A percentile compares a stretch with the other conserved stretches of the same genome.
Conservation (phyloP, 208 protist genomes). For the Acanthamoeba culbertsoni region DNA sequence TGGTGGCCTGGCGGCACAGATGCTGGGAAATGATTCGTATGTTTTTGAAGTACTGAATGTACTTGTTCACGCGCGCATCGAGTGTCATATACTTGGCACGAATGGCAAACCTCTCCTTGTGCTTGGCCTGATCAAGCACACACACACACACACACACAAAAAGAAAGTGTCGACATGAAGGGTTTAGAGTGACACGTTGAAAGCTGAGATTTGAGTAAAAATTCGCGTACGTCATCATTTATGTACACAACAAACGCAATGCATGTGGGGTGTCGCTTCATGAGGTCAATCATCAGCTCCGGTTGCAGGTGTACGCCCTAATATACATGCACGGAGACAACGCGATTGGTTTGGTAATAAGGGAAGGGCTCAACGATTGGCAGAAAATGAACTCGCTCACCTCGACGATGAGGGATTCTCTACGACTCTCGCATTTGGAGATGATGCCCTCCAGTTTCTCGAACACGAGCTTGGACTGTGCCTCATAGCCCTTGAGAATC, state of each 20-base stretch:
- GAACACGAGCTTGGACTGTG: constrained; percentile 77
- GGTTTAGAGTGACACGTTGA: not conserved
- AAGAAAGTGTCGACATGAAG: not conserved
- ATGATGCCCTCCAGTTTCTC: constrained; percentile 79
- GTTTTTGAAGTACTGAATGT: constrained; percentile 87
- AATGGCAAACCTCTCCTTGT: constrained; percentile 89
- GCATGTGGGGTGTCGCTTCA: constrained; percentile 77
- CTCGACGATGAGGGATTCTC: constrained; percentile 79
- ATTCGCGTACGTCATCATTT: constrained; percentile 78
- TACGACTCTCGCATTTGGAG: constrained; percentile 65
- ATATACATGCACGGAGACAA: no score
- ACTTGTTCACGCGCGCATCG: constrained; percentile 87
- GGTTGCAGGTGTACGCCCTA: constrained; percentile 80
- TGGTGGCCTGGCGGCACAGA: constrained; percentile 77
- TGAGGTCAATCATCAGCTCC: constrained; percentile 76
- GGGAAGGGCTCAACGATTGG: no score
- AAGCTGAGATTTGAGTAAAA: not conserved
- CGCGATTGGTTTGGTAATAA: not conserved
- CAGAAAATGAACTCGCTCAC: no score
- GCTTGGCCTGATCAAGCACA: constrained; percentile 68
- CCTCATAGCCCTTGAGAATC: constrained; percentile 79
- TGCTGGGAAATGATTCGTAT: constrained; percentile 89
- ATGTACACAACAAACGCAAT: constrained; percentile 88
- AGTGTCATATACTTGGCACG: constrained; percentile 91
- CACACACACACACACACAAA: not conserved